Percentiles rank a stretch among this genome's conserved stretches.
Evolutionary conservation across 2,329 filamentous ascomycete species (phyloP).

Genomic region (Rosellinia necatrix): DNA sequence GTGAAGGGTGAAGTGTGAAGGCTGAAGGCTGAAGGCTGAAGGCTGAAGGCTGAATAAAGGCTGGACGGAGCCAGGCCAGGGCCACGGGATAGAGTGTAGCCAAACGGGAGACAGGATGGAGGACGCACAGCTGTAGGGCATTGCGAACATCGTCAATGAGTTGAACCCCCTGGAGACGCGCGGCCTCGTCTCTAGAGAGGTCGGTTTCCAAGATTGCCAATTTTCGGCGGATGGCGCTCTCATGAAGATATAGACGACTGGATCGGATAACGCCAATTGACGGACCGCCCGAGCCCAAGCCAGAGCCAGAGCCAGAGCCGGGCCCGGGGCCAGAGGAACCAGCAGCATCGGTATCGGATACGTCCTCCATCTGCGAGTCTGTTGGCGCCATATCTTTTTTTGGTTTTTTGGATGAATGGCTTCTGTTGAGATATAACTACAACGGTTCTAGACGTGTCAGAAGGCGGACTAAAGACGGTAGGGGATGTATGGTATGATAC

Average conservation of each 20-base stretch:
- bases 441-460: too few species aligned
- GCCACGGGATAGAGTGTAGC: neutral
- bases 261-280: constrained; percentile 42
- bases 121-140: constrained; percentile 74
- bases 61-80: too few species aligned
- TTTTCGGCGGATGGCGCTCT: constrained; percentile 77
- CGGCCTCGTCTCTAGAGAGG: constrained; percentile 77
- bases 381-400: constrained; percentile 19
- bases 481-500: neutral
- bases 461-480: too few species aligned
- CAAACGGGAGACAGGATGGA: constrained; percentile 7
- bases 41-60: too few species aligned
- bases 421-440: too few species aligned
- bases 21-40: too few species aligned
- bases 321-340: constrained; percentile 9
- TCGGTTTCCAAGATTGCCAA: constrained; percentile 72
- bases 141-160: constrained; percentile 86
- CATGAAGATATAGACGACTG: constrained; percentile 74
- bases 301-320: constrained; percentile 11
- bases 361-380: constrained; percentile 18
- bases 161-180: constrained; percentile 82
- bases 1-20: too few species aligned
- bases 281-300: constrained; percentile 25
- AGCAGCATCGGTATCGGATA: constrained; percentile 19
- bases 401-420: neutral